Conservation (phyloP, 2,329 filamentous ascomycete genomes). For the Dactylellina leptospora region DNA sequence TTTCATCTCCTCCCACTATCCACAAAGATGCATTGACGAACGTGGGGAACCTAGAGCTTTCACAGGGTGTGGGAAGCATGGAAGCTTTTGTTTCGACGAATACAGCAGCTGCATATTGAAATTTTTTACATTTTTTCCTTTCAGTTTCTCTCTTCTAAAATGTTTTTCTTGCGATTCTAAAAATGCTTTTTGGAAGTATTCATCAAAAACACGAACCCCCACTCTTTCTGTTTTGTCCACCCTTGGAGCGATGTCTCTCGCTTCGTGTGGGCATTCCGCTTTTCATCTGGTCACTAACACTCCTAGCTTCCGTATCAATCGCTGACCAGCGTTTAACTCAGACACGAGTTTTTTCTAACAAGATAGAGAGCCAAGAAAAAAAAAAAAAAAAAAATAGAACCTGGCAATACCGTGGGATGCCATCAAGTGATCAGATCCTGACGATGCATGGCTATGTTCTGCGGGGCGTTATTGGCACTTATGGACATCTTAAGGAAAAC, state of each 20-base stretch:
- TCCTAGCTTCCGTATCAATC: slow-evolving; percentile 15
- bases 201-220: slow-evolving; percentile 24
- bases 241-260: slow-evolving; percentile 11
- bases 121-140: neutral
- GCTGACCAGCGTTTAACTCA: slow-evolving; percentile 14
- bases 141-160: slow-evolving; percentile 12
- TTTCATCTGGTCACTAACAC: slow-evolving; percentile 29
- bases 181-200: slow-evolving; percentile 6
- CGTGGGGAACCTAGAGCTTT: slow-evolving; percentile 53
- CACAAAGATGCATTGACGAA: slow-evolving; percentile 41
- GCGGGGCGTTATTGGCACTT: neutral
- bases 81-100: slow-evolving; percentile 34
- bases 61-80: slow-evolving; percentile 29
- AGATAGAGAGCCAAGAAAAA: neutral
- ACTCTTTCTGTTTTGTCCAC: slow-evolving; percentile 22
- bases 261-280: slow-evolving; percentile 50
- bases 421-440: neutral
- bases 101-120: slow-evolving; percentile 33
- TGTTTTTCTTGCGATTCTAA: neutral
- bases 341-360: neutral
- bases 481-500: neutral
- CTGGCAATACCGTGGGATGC: too few species aligned
- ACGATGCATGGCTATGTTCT: neutral
- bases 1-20: slow-evolving; percentile 44
- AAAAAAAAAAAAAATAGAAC: neutral